phyloP scores from a whole-genome alignment of 1,284 basidiomycete genomes.

The Lentinula novae-zelandiae region DNA sequence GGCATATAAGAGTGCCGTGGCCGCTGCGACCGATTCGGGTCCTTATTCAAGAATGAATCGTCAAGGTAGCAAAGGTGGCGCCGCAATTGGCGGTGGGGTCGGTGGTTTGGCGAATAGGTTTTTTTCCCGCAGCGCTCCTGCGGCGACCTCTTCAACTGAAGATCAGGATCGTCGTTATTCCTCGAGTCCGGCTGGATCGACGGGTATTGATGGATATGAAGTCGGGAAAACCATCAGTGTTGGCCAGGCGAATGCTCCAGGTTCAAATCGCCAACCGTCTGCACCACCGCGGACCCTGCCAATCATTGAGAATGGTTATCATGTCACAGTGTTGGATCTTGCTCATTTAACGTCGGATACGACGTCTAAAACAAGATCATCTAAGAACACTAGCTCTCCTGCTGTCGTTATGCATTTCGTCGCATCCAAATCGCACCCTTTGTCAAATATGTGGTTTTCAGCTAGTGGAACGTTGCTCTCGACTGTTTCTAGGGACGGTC shows the following conservation, averaged over 20 bases:
- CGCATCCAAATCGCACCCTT: slow-evolving; percentile 41
- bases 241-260: slow-evolving; percentile 1
- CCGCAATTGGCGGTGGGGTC: slow-evolving; percentile 9
- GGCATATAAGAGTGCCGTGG: slow-evolving; percentile 50
- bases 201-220: slow-evolving; percentile 12
- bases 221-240: slow-evolving; percentile 6
- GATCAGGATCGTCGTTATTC: slow-evolving; percentile 8
- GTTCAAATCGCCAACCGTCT: neutral
- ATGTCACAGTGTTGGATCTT: slow-evolving; percentile 57
- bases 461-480: slow-evolving; percentile 56
- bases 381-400: slow-evolving; percentile 13
- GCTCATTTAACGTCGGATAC: slow-evolving; percentile 28
- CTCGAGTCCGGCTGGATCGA: neutral
- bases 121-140: slow-evolving; percentile 66
- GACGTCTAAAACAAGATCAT: neutral
- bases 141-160: slow-evolving; percentile 25
- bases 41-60: slow-evolving; percentile 12
- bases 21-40: slow-evolving; percentile 9
- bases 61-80: slow-evolving; percentile 16
- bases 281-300: slow-evolving; percentile 24
- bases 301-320: slow-evolving; percentile 29
- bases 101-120: slow-evolving; percentile 30
- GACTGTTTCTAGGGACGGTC: slow-evolving; percentile 58
- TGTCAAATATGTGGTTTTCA: slow-evolving; percentile 56
- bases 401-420: slow-evolving; percentile 44